These are phyloP conservation scores for Paracorniculantispora psalliotae DNA, from an alignment of 2,329 filamentous ascomycete genomes.

Conservation along the genomic window DNA sequence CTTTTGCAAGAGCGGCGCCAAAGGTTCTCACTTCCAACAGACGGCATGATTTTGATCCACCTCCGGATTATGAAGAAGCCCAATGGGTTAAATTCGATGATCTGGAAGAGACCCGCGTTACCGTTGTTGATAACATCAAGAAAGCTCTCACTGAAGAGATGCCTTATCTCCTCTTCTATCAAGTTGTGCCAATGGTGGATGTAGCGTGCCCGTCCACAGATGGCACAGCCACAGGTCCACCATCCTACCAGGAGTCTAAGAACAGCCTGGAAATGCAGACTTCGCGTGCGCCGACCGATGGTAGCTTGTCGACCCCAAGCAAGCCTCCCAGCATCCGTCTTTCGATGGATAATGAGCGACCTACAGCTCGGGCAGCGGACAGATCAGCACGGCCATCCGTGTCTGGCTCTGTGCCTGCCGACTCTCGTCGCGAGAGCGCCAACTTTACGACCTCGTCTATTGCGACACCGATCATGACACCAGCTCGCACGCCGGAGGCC, in stretches of 20 bases:
- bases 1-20: conserved; percentile 72
- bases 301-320: conserved; percentile 19
- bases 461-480: conserved; percentile 31
- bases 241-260: conserved; percentile 53
- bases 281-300: conserved; percentile 13
- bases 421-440: conserved; percentile 48
- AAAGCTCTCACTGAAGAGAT: conserved; percentile 77
- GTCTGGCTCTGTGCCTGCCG: conserved; percentile 26
- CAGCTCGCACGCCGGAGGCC: conserved; percentile 31
- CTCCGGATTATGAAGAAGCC: conserved; percentile 63
- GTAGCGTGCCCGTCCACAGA: conserved; percentile 47
- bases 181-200: conserved; percentile 82
- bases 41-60: conserved; percentile 49
- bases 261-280: conserved; percentile 34
- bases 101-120: conserved; percentile 64
- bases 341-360: conserved; percentile 49
- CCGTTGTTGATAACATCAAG: conserved; percentile 70
- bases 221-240: conserved; percentile 45
- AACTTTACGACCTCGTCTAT: conserved; percentile 42
- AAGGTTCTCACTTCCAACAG: conserved; percentile 57
- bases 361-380: conserved; percentile 43
- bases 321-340: conserved; percentile 49
- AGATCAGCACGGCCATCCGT: conserved; percentile 36
- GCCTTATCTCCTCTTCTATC: conserved; percentile 92
- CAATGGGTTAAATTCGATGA: conserved; percentile 94